phyloP scores from a whole-genome alignment of 495 filamentous ascomycete genomes.

The Monascus purpureus region DNA sequence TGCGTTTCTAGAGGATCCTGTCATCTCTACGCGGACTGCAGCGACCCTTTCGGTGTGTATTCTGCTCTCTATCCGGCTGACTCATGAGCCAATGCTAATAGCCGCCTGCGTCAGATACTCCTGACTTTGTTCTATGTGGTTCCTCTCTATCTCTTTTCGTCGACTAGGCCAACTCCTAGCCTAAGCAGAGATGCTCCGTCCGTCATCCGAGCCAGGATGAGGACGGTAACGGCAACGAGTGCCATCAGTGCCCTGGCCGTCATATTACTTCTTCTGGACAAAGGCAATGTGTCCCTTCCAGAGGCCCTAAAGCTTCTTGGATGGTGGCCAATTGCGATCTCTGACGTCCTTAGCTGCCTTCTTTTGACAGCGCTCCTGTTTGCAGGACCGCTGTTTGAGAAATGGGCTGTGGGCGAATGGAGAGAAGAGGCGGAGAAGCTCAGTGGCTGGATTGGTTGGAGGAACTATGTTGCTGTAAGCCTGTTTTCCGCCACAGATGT shows the following conservation, averaged over 20 bases:
- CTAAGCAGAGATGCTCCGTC: conserved; percentile 79
- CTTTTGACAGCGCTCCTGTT: conserved; percentile 70
- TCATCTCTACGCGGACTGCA: conserved; percentile 33
- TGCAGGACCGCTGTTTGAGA: conserved; percentile 68
- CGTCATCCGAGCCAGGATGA: conserved; percentile 76
- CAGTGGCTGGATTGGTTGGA: conserved; percentile 48
- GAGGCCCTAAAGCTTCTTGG: conserved; percentile 54
- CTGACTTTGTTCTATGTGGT: conserved; percentile 80
- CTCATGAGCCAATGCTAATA: too few species aligned
- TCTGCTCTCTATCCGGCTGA: conserved; percentile 4
- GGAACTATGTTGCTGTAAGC: conserved; percentile 48
- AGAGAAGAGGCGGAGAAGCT: conserved; percentile 45
- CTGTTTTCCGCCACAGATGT: neutral
- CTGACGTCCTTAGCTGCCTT: conserved; percentile 42
- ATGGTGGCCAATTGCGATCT: conserved; percentile 54
- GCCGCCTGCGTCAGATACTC: conserved; percentile 39
- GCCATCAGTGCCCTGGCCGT: conserved; percentile 45
- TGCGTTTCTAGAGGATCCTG: too few species aligned
- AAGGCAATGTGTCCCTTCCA: conserved; percentile 26
- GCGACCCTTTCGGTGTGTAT: conserved; percentile 38
- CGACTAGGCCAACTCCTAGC: conserved; percentile 66
- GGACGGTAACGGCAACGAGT: conserved; percentile 61
- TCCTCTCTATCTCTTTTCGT: conserved; percentile 73
- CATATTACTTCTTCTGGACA: conserved; percentile 40
- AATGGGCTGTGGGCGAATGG: conserved; percentile 56